Conservation (phyloP, 1,284 basidiomycete species). For the Apiotrichum brassicae region DNA sequence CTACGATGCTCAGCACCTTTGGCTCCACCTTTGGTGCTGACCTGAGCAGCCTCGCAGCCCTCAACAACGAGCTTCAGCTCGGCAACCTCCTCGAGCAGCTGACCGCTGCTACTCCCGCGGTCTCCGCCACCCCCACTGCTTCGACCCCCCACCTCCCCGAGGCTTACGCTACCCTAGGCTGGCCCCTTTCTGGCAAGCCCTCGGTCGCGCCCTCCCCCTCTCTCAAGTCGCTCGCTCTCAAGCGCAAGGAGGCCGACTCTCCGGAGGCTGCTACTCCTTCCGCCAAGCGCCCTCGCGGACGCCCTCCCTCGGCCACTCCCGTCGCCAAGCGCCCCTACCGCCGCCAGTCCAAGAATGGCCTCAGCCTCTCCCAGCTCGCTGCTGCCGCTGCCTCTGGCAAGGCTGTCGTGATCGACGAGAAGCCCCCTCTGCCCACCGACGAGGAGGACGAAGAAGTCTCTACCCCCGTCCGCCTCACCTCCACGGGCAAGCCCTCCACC, state of each 20-base stretch:
- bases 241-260: constrained; percentile 31
- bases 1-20: constrained; percentile 26
- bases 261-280: constrained; percentile 20
- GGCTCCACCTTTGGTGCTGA: constrained; percentile 19
- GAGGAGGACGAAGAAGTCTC: constrained; percentile 6
- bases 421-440: not conserved
- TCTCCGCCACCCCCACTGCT: constrained; percentile 5
- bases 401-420: not conserved
- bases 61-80: constrained; percentile 25
- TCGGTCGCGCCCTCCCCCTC: constrained; percentile 8
- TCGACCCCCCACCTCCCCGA: constrained; percentile 8
- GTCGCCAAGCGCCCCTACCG: constrained; percentile 21
- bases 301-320: constrained; percentile 16
- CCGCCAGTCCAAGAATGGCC: constrained; percentile 20
- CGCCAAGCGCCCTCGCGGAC: constrained; percentile 28
- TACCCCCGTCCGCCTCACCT: constrained; percentile 21
- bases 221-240: constrained; percentile 15
- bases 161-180: constrained; percentile 20
- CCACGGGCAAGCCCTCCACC: constrained; percentile 35
- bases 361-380: constrained; percentile 19
- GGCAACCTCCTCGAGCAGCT: constrained; percentile 20
- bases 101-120: constrained; percentile 1
- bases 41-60: constrained; percentile 23
- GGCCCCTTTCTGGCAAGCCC: constrained; percentile 13
- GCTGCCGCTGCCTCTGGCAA: constrained; percentile 18